Base-by-base conservation (phyloP, 805 yeast genomes). In the Metschnikowia chrysomelidarum region DNA sequence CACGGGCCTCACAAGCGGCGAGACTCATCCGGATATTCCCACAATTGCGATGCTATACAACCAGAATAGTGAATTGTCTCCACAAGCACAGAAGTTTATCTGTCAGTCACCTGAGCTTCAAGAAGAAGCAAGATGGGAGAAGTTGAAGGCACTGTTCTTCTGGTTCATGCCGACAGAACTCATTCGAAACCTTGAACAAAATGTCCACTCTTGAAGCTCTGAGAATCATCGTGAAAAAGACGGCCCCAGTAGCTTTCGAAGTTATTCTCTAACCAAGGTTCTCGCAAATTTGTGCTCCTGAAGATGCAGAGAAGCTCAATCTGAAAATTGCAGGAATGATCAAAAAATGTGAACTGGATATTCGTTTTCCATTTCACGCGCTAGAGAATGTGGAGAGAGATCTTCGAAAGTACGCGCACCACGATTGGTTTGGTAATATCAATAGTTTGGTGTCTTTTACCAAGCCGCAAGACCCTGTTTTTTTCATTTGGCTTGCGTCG, bases 121-220 rank as follows among this genome's bases (percentile, higher is more conserved):
- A n/a, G 29, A 34, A 19, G 38, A 34, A n/a, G 38, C 38, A 1
- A 23, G 19, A 4, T 34, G 38, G 38, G 38, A 28, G 16, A 24
- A 11, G 12, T 13, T 17, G 20, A 34, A 34, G 23, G 38, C 33
- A 7, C 30, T 19, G 12, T 34, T 34, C 15, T 34, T 24, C 12
- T 12, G 24, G 3, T 19, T 15, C 18, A 19, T 28, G n/a, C 28
- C 33, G 13, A 8, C 18, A 19, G 21, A 19, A 11, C 9, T 13
- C 7, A 13, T 32, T 20, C 16, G 16, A 19, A 19, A 21, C 10
- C 12, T 26, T 32, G 31, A 25, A 21, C 13, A n/a, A 11, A 3
- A 6, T 26, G 25, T 5, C 30, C 3, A n/a, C n/a, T 7, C 30
- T 32, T 12, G 27, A 26, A 12, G 36, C 36, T 12, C 31, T 32